phyloP scores from a whole-genome alignment of 495 filamentous ascomycete species.

The Talaromyces wortmannii region DNA sequence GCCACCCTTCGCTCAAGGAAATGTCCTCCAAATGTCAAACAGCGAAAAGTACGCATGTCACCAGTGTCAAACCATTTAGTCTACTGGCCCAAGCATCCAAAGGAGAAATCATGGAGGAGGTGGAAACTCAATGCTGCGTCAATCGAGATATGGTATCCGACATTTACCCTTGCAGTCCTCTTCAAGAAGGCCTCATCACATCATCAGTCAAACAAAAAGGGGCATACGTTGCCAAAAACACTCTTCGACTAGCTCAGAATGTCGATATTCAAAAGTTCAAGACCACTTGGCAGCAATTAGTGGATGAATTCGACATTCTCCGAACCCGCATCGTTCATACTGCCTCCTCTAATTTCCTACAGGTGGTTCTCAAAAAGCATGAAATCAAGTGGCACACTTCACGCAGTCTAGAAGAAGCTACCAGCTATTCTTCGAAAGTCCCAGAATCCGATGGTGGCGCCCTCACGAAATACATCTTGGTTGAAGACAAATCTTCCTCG shows the following conservation, averaged over 20 bases:
- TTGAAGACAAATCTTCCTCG: constrained; percentile 20
- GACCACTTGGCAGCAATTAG: constrained; percentile 43
- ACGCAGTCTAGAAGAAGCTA: constrained; percentile 35
- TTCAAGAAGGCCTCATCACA: constrained; percentile 65
- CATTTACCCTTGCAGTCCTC: constrained; percentile 61
- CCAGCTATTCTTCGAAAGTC: constrained; percentile 32
- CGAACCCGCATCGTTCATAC: constrained; percentile 51
- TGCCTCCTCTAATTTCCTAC: constrained; percentile 35
- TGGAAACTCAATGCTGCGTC: constrained; percentile 35
- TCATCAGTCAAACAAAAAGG: constrained; percentile 48
- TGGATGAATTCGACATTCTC: constrained; percentile 42
- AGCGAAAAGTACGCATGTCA: neutral
- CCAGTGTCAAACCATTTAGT: constrained; percentile 32
- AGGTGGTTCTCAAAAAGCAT: constrained; percentile 47
- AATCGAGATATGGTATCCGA: constrained; percentile 36
- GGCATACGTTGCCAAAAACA: constrained; percentile 44
- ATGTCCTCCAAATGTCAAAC: constrained; percentile 32
- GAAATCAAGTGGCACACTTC: constrained; percentile 39
- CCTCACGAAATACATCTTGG: constrained; percentile 48
- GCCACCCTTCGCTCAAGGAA: constrained; percentile 34
- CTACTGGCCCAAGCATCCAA: constrained; percentile 24
- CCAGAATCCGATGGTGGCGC: constrained; percentile 46
- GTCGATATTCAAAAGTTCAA: constrained; percentile 44
- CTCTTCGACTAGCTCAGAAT: constrained; percentile 33
- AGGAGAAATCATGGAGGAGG: constrained; percentile 33